phyloP scores from a whole-genome alignment of 495 filamentous ascomycete genomes.

The Ramalina intermedia region DNA sequence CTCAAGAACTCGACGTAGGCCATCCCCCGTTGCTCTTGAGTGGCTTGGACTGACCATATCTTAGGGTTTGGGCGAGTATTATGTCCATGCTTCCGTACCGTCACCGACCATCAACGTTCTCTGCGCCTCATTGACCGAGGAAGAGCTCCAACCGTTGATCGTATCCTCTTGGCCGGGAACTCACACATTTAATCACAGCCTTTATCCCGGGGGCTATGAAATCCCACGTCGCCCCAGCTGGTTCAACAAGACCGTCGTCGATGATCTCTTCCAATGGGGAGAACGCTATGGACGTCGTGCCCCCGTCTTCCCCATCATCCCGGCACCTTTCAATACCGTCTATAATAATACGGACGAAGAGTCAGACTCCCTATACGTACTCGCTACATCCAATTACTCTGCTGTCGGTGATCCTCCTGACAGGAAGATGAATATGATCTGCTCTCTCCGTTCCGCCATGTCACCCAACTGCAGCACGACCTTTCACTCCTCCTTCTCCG shows the following conservation, averaged over 20 bases:
- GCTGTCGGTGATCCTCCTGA: slow-evolving; percentile 2
- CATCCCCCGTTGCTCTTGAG: not conserved
- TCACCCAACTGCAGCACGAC: slow-evolving; percentile 46
- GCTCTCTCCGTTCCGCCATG: slow-evolving; percentile 41
- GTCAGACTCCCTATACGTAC: slow-evolving; percentile 22
- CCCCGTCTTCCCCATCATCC: slow-evolving; percentile 51
- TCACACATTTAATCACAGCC: slow-evolving; percentile 22
- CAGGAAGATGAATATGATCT: slow-evolving; percentile 40
- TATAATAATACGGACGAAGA: slow-evolving; percentile 38
- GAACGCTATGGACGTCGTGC: slow-evolving; percentile 31
- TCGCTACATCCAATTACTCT: slow-evolving; percentile 33
- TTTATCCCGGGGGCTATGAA: slow-evolving; percentile 15
- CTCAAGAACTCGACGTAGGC: slow-evolving; percentile 36
- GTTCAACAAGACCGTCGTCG: slow-evolving; percentile 45
- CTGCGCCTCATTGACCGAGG: slow-evolving; percentile 44
- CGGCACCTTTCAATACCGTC: slow-evolving; percentile 48
- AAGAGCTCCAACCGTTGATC: slow-evolving; percentile 47
- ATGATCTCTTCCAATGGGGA: slow-evolving; percentile 56
- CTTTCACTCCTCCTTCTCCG: slow-evolving; percentile 43
- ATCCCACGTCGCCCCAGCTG: slow-evolving; percentile 17
- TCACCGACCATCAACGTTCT: slow-evolving; percentile 54
- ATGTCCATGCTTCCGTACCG: slow-evolving; percentile 46
- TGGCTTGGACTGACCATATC: not conserved
- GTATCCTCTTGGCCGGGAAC: slow-evolving; percentile 41
- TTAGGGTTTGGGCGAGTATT: slow-evolving; percentile 50